A percentile compares a stretch with the other conserved stretches of the same genome.
Evolutionary conservation across 257 asterid species (phyloP).

Genomic region (Misopates orontium): DNA sequence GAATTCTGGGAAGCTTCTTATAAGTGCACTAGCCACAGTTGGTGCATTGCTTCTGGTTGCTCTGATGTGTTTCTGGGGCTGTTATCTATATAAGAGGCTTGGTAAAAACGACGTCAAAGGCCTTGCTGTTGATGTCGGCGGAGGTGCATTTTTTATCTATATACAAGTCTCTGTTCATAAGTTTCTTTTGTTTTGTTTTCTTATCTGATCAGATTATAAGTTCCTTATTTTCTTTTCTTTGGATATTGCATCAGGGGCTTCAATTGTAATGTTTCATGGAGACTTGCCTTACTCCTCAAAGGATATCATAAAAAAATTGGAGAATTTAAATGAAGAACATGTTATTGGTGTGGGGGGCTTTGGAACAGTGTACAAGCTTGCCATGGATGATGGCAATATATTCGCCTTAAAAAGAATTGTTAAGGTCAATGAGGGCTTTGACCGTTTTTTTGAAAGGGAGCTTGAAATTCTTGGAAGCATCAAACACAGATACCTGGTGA

Average conservation of each 20-base stretch:
- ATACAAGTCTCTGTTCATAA: conserved; percentile 22
- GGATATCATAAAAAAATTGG: conserved; percentile 80
- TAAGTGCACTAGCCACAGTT: conserved; percentile 91
- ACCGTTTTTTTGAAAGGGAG: conserved; percentile 86
- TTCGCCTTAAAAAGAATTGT: conserved; percentile 85
- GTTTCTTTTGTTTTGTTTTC: conserved; percentile 15
- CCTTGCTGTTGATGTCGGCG: conserved; percentile 77
- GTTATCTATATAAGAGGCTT: conserved; percentile 78
- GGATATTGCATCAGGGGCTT: conserved; percentile 66
- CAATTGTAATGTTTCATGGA: conserved; percentile 93
- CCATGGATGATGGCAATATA: conserved; percentile 88
- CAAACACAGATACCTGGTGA: conserved; percentile 78
- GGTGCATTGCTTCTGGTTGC: conserved; percentile 93
- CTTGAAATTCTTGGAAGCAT: conserved; percentile 96
- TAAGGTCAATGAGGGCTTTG: conserved; percentile 79
- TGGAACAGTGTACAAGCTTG: conserved; percentile 90
- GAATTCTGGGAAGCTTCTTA: conserved; percentile 78
- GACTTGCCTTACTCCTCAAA: conserved; percentile 92
- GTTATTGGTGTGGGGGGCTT: conserved; percentile 91
- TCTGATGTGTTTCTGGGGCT: conserved; percentile 96
- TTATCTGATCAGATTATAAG: conserved; percentile 8
- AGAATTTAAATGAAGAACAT: conserved; percentile 76
- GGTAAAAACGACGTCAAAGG: conserved; percentile 71
- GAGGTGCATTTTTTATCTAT: conserved; percentile 59
- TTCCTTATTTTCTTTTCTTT: background rate